These are phyloP conservation scores for Vigna reflexopilosa DNA, from an alignment of 306 rosid genomes.

Conservation along the genomic window DNA sequence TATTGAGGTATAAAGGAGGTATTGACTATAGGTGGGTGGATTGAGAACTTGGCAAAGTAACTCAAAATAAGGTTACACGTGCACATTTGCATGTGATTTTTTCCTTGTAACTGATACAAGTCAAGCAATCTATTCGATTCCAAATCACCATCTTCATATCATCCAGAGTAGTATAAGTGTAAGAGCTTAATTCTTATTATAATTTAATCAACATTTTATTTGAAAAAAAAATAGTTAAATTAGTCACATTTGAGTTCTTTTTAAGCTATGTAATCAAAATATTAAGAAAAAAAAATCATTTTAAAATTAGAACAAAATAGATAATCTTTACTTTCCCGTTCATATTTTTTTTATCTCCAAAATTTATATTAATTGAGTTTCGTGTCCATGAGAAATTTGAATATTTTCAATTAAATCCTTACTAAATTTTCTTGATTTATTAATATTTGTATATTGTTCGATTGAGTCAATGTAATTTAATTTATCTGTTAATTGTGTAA, in stretches of 20 bases:
- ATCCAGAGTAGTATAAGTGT: too few relatives aligned
- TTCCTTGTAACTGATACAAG: not conserved
- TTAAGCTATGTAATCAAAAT: not conserved
- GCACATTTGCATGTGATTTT: slow-evolving; percentile 7
- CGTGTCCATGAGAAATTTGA: too few relatives aligned
- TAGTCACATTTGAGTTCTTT: not conserved
- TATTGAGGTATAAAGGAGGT: slow-evolving; percentile 1
- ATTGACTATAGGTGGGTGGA: not conserved
- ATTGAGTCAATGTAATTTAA: too few relatives aligned
- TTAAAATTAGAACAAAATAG: not conserved
- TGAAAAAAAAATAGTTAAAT: too few relatives aligned
- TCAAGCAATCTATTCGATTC: slow-evolving; percentile 11
- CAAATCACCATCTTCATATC: not conserved
- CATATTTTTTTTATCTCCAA: too few relatives aligned
- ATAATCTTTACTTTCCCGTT: too few relatives aligned
- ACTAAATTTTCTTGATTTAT: too few relatives aligned
- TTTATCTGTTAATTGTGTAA: too few relatives aligned
- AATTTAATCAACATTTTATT: too few relatives aligned
- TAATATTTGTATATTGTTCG: too few relatives aligned
- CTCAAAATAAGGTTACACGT: slow-evolving; percentile 31
- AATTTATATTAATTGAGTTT: too few relatives aligned
- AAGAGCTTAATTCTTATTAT: not conserved
- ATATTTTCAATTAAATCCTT: too few relatives aligned
- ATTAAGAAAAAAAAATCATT: not conserved
- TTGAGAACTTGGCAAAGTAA: slow-evolving; percentile 34